These are phyloP conservation scores for Saccharomyces kudriavzevii DNA, from an alignment of 805 yeast genomes.

Conservation along the genomic window DNA sequence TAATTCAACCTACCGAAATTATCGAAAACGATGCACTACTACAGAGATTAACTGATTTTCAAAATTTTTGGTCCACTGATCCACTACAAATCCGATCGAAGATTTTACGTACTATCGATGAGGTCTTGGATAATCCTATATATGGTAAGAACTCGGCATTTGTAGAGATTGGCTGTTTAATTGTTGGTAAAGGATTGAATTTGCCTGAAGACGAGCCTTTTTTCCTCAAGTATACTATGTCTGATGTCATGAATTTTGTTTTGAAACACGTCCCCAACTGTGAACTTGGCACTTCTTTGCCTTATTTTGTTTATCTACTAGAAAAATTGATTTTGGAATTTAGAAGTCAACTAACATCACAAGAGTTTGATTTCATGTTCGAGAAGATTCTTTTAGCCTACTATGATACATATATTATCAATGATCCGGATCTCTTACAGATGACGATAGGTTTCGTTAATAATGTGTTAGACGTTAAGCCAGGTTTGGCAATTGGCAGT, in stretches of 20 bases:
- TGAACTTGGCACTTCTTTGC: constrained; percentile 32
- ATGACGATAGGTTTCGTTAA: constrained; percentile 44
- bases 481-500: constrained; percentile 37
- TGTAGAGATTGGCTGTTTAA: constrained; percentile 54
- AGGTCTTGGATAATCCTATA: constrained; percentile 28
- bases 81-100: constrained; percentile 37
- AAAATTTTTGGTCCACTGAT: constrained; percentile 43
- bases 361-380: constrained; percentile 33
- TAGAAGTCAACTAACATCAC: constrained; percentile 27
- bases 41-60: constrained; percentile 21
- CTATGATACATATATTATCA: constrained; percentile 29
- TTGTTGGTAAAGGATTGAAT: constrained; percentile 36
- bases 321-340: constrained; percentile 38
- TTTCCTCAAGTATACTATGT: constrained; percentile 23
- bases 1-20: constrained; percentile 47
- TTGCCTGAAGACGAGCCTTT: constrained; percentile 27
- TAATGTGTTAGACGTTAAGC: constrained; percentile 41
- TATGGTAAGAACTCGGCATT: constrained; percentile 40
- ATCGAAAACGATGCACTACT: constrained; percentile 20
- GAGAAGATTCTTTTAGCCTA: constrained; percentile 33
- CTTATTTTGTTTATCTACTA: constrained; percentile 38
- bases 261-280: constrained; percentile 17
- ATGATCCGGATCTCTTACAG: constrained; percentile 56
- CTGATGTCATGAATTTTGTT: constrained; percentile 23
- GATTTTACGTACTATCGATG: constrained; percentile 38